Base-by-base conservation (phyloP, 2,329 filamentous ascomycete genomes). In the Neobulgaria alba region DNA sequence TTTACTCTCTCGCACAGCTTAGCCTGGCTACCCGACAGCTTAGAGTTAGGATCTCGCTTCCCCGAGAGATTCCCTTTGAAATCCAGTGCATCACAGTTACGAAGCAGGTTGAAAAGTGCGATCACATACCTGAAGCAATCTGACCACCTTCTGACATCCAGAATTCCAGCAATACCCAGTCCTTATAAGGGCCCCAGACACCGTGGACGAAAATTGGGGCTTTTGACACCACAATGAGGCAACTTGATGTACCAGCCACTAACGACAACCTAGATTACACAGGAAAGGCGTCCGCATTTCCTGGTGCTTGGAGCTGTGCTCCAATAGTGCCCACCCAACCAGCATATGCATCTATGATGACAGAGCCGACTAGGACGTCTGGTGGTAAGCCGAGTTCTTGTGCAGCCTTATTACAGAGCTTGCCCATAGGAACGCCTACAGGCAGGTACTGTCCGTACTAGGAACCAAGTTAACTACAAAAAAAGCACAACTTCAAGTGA, bases 251-350 rank as follows among this genome's bases (percentile, higher is more conserved):
- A 46, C 92, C 92, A 0, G 92, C 92, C 3, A 98, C 92, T n/a
- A 89, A 88, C 2, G 92, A 92, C 29, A 98, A 74, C 39, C 92
- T 85, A 26, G 83, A 89, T 57, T 95, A 96, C 4, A 90, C 90
- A 63, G 95, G 88, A 2, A 82, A 77, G n/a, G 90, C 76, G 59
- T 94, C 87, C 34, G 82, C 73, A 42, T 82, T 77, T 42, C 71
- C 66, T 30, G 73, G 71, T 12, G 93, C 74, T 50, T 87, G 75
- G 53, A 95, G 86, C 63, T 95, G 95, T 46, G 92, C 90, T 43
- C 92, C 92, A n/a, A 98, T 92, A 1, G 92, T 96, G 46, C 92
- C 92, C 53, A 98, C 92, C 92, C 92, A 98, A 49, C 92, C 92
- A 45, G 92, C 92, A 57, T 98, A 98, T 15, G 92, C 92, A 61